Conservation (phyloP, 2,329 filamentous ascomycete genomes). For the Pseudogymnoascus sp. region DNA sequence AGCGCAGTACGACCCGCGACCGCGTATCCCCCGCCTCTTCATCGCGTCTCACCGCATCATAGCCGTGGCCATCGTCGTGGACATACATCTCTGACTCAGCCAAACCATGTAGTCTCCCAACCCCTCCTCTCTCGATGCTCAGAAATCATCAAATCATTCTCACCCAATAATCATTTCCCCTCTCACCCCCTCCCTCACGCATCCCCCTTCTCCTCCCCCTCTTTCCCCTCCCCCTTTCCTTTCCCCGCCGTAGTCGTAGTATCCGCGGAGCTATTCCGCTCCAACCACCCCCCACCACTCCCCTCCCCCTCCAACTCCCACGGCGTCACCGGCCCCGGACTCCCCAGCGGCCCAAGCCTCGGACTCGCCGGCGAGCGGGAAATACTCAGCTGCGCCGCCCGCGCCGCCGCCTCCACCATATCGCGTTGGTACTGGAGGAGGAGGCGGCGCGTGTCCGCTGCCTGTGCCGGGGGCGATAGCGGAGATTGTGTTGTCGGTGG, state of each 20-base stretch:
- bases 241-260: too few species aligned
- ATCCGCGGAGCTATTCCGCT: neutral
- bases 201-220: neutral
- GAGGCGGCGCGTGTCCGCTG: neutral
- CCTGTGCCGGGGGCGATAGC: neutral
- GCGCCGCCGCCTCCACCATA: neutral
- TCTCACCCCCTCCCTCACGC: neutral
- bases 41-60: neutral
- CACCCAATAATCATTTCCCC: neutral
- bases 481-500: neutral
- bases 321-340: neutral
- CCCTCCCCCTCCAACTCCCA: constrained; percentile 1
- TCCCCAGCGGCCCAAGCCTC: neutral
- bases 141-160: neutral
- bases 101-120: neutral
- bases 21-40: neutral
- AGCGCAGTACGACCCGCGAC: neutral
- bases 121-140: neutral
- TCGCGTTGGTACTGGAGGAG: neutral
- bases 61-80: neutral
- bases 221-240: neutral
- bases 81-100: neutral
- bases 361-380: neutral
- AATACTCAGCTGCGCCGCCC: neutral
- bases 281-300: neutral